phyloP scores from a whole-genome alignment of 1,284 basidiomycete species.

The Gymnopus androsaceus region DNA sequence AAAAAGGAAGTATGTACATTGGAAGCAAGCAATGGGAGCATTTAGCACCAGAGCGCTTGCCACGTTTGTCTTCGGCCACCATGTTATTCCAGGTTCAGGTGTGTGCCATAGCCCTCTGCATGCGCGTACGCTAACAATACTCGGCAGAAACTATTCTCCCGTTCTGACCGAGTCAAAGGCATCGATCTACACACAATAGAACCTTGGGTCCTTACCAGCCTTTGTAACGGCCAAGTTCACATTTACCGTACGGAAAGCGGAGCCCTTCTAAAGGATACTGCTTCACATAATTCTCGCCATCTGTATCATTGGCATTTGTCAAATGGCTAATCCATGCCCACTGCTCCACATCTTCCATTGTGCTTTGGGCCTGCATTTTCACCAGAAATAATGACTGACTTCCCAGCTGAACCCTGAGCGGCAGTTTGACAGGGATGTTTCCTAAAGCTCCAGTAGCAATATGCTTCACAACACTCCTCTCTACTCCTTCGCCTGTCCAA shows the following conservation, averaged over 20 bases:
- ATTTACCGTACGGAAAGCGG: constrained; percentile 98
- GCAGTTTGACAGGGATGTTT: constrained; percentile 23
- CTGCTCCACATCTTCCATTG: constrained; percentile 29
- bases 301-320: constrained; percentile 32
- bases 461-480: constrained; percentile 1
- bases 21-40: too few relatives aligned
- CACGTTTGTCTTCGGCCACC: not conserved
- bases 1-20: not conserved
- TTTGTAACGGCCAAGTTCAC: constrained; percentile 96
- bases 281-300: constrained; percentile 21
- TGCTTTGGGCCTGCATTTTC: constrained; percentile 28
- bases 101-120: not conserved
- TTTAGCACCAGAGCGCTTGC: too few relatives aligned
- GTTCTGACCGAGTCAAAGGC: constrained; percentile 96
- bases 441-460: not conserved
- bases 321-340: constrained; percentile 30
- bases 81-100: constrained; percentile 24
- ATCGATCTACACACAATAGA: constrained; percentile 98
- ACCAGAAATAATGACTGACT: constrained; percentile 32
- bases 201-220: constrained; percentile 82
- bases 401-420: constrained; percentile 36
- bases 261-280: constrained; percentile 74
- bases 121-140: not conserved
- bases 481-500: constrained; percentile 3
- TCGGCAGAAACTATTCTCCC: constrained; percentile 89